Evolutionary conservation across 352 stramenopile genomes (phyloP), one percentile per base, ranked within the genome.

Genomic region (Phytophthora hibernalis): DNA sequence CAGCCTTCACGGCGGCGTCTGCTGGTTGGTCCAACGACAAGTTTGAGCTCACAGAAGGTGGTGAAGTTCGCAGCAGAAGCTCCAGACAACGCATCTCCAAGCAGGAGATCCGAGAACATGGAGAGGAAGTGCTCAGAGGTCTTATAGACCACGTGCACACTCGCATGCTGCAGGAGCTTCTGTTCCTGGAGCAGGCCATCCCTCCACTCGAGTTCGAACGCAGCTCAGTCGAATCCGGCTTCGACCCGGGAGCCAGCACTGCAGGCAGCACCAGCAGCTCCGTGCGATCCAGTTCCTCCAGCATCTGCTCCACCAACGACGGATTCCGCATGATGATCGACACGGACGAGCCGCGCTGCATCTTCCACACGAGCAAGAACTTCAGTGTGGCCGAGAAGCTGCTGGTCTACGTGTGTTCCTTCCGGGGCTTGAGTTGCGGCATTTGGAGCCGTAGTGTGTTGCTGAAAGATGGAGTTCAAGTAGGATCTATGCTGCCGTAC

Each of bases 401-500:
- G 16, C 58, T 96, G 2, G 87, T 96, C 26, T 96, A 91, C 62
- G 87, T 96, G 13, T 94, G 86, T 65, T 92, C 81, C 8, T 92
- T 87, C 18, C 68, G 86, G 2, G 87, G 87, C 0, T 66, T 93
- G 9, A 93, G 83, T 60, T 93, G 84, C 37, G 91, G 91, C 52
- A 96, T 97, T 58, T 97, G 89, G 88, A 96, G 87, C 57, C 85
- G 91, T 35, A 91, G 77, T 44, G 64, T 96, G 7, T 54, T 95
- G 52, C 70, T 97, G 9, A 86, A 92, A 49, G 84, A 95, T 37
- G 91, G 91, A n/a, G 83, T 97, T 1, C 72, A 87, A n/a, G 83
- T 92, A n/a, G 91, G 91, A 3, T 93, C 83, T 26, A 97, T 96
- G 90, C 70, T 97, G 48, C 86, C 90, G 15, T 96, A 94, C 61